These are phyloP conservation scores for Filosporella fistucella DNA, from an alignment of 495 filamentous ascomycete genomes.

Conservation along the genomic window DNA sequence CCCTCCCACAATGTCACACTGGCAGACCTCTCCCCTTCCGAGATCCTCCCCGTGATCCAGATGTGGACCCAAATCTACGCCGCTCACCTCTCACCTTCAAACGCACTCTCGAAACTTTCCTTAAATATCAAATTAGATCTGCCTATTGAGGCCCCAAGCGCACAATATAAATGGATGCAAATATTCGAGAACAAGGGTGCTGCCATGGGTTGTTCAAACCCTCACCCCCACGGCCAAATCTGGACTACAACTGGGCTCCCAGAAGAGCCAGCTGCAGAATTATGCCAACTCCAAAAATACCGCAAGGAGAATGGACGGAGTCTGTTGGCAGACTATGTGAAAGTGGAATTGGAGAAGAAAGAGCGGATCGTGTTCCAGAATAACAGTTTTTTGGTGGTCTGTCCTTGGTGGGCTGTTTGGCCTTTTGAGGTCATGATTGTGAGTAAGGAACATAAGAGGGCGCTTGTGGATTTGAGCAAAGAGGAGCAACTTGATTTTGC, in stretches of 20 bases:
- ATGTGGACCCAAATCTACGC: conserved; percentile 89
- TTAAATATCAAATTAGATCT: neutral
- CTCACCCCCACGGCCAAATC: conserved; percentile 93
- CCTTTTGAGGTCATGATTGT: conserved; percentile 95
- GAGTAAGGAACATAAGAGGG: conserved; percentile 71
- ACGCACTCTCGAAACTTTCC: conserved; percentile 46
- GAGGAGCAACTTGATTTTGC: conserved; percentile 68
- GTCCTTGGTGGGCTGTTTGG: conserved; percentile 97
- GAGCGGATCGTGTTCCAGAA: conserved; percentile 90
- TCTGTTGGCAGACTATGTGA: conserved; percentile 81
- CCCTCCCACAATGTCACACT: conserved; percentile 86
- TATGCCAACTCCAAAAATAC: conserved; percentile 74
- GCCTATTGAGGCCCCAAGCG: conserved; percentile 36
- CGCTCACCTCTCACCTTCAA: conserved; percentile 67
- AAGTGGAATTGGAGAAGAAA: conserved; percentile 71
- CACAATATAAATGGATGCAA: conserved; percentile 95
- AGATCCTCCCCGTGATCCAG: conserved; percentile 72
- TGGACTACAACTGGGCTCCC: conserved; percentile 91
- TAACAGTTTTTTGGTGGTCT: conserved; percentile 72
- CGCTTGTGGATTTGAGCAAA: conserved; percentile 72
- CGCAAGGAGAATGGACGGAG: conserved; percentile 60
- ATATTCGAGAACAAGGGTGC: conserved; percentile 99
- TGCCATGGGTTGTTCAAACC: conserved; percentile 98
- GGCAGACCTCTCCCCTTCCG: conserved; percentile 67
- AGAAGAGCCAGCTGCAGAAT: conserved; percentile 78